phyloP scores from a whole-genome alignment of 805 yeast species.

The Myxozyma mucilagina region DNA sequence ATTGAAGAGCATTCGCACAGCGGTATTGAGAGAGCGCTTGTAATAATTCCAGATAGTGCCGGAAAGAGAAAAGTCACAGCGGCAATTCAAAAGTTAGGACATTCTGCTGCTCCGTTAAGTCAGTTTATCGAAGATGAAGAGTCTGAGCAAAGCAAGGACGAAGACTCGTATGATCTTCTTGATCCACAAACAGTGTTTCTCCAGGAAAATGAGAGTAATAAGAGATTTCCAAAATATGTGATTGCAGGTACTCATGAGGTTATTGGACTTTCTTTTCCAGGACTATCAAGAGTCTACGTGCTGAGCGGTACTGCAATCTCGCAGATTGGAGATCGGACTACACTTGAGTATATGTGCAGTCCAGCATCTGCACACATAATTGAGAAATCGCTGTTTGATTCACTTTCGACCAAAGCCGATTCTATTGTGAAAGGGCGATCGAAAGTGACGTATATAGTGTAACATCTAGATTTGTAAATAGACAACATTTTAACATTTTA shows the following conservation, averaged over 20 bases:
- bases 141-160: background rate
- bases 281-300: conserved; percentile 23
- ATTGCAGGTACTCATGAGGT: conserved; percentile 15
- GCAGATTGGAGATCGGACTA: conserved; percentile 7
- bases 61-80: conserved; percentile 9
- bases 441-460: conserved; percentile 1
- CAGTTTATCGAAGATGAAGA: background rate
- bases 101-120: background rate
- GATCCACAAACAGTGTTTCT: conserved; percentile 12
- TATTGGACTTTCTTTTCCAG: conserved; percentile 26
- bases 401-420: background rate
- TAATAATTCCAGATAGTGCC: conserved; percentile 19
- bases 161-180: conserved; percentile 1
- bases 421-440: background rate
- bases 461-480: background rate
- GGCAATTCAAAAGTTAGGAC: background rate
- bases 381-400: conserved; percentile 5
- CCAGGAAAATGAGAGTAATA: background rate
- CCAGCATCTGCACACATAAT: conserved; percentile 1
- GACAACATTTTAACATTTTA: background rate
- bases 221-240: conserved; percentile 16
- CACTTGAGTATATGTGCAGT: background rate
- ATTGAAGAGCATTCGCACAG: background rate
- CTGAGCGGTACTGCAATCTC: conserved; percentile 11
- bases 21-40: conserved; percentile 6